Evolutionary conservation across 768 basidiomycete genomes (phyloP).

Genomic region (Russula lepida): DNA sequence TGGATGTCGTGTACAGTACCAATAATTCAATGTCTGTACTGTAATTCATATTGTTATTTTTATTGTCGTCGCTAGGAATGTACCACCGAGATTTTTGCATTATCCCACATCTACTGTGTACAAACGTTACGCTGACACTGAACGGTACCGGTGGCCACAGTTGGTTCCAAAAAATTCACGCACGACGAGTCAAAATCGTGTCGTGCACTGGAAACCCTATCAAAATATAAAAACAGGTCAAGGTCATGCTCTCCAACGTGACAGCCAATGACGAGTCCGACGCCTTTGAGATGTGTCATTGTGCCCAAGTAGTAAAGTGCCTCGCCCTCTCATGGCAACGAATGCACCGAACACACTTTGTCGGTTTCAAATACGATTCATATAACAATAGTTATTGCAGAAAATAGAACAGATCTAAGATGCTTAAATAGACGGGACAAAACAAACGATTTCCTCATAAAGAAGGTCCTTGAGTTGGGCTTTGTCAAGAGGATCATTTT

Average conservation of each 20-base stretch:
- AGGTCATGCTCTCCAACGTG: too few species aligned
- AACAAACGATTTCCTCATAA: conserved; percentile 76
- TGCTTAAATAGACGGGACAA: conserved; percentile 51
- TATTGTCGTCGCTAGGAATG: conserved; percentile 11
- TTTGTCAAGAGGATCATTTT: conserved; percentile 69
- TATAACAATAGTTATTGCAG: conserved; percentile 6
- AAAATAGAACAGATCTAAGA: conserved; percentile 9
- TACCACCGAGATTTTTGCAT: conserved; percentile 3
- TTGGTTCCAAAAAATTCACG: too few species aligned
- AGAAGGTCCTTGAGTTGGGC: conserved; percentile 76
- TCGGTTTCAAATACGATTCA: background rate
- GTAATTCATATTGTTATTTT: conserved; percentile 16
- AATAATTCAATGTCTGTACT: background rate
- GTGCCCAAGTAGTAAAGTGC: too few species aligned
- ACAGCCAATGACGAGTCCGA: too few species aligned
- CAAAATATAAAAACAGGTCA: too few species aligned
- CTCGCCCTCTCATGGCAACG: background rate
- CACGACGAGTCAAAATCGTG: too few species aligned
- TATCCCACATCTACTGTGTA: background rate
- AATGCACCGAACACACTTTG: background rate
- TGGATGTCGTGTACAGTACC: background rate
- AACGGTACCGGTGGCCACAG: too few species aligned
- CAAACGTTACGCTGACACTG: background rate
- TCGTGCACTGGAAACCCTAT: too few species aligned
- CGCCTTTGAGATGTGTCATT: too few species aligned